A percentile compares a stretch with the other conserved stretches of the same genome.
Conservation (phyloP, 345 rosid species). For the Litchi chinensis region DNA sequence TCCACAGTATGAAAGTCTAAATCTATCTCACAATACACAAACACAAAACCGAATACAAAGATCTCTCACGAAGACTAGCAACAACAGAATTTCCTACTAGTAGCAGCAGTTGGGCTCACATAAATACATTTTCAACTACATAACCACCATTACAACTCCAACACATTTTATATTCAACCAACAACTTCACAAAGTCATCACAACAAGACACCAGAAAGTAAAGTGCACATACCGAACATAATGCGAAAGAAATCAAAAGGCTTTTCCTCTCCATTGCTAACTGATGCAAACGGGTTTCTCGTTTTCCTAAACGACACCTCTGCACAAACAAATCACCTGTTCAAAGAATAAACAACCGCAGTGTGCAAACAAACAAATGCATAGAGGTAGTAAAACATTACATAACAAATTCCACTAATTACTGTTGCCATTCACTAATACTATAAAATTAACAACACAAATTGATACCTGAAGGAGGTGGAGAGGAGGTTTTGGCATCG, state of each 20-base stretch:
- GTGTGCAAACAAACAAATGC: not conserved
- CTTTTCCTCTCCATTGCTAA: slow-evolving; percentile 51
- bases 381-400: not conserved
- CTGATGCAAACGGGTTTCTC: slow-evolving; percentile 64
- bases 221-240: slow-evolving; percentile 52
- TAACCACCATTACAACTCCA: not conserved
- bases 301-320: slow-evolving; percentile 38
- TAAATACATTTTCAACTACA: not conserved
- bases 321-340: slow-evolving; percentile 38
- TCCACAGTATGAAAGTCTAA: not conserved
- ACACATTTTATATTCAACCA: not conserved
- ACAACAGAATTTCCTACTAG: not conserved
- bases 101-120: not conserved
- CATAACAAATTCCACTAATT: not conserved
- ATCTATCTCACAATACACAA: not conserved
- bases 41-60: not conserved
- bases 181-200: too few species aligned
- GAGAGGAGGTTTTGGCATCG: slow-evolving; percentile 8
- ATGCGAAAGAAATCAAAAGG: slow-evolving; percentile 76
- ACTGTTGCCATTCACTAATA: not conserved
- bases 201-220: not conserved
- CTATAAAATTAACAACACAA: not conserved
- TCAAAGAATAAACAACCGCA: slow-evolving; percentile 27
- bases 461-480: slow-evolving; percentile 8
- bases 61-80: not conserved